Conservation (phyloP, 352 stramenopile species). For the Phytophthora sp. region DNA sequence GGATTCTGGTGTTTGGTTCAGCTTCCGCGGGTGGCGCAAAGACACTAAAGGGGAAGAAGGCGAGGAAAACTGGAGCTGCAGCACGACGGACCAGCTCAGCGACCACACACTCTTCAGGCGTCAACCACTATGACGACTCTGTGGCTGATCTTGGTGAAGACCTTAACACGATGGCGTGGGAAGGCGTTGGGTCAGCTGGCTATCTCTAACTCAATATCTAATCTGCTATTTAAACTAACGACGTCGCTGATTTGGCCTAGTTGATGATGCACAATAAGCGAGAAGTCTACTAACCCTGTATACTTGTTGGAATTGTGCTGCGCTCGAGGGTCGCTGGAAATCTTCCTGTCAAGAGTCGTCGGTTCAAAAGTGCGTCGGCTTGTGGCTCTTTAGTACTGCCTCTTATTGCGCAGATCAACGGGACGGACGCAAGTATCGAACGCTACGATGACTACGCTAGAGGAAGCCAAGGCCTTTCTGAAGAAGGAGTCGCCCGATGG, state of each 20-base stretch:
- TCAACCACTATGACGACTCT: slow-evolving; percentile 73
- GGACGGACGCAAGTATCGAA: neutral
- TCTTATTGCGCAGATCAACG: slow-evolving; percentile 15
- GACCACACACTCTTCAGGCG: slow-evolving; percentile 22
- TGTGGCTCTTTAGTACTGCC: neutral
- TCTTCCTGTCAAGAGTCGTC: slow-evolving; percentile 33
- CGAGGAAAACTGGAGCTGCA: slow-evolving; percentile 25
- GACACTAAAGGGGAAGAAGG: slow-evolving; percentile 34
- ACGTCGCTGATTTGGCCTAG: neutral
- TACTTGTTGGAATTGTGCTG: slow-evolving; percentile 1
- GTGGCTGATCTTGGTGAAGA: slow-evolving; percentile 55
- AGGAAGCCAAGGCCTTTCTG: slow-evolving; percentile 90
- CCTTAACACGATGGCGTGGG: slow-evolving; percentile 74
- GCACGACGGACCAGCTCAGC: slow-evolving; percentile 46
- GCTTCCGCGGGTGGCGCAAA: slow-evolving; percentile 24
- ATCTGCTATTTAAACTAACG: slow-evolving; percentile 27
- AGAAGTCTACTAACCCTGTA: neutral
- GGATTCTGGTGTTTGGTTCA: slow-evolving; percentile 5
- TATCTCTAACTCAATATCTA: slow-evolving; percentile 55
- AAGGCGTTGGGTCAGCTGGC: slow-evolving; percentile 67
- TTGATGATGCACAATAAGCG: neutral
- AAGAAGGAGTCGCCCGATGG: slow-evolving; percentile 78
- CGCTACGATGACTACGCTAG: slow-evolving; percentile 67
- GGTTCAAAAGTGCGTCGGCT: slow-evolving; percentile 21
- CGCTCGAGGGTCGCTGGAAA: slow-evolving; percentile 22